Conservation (phyloP, 139 green algal species). For the Mesotaenium endlicherianum region DNA sequence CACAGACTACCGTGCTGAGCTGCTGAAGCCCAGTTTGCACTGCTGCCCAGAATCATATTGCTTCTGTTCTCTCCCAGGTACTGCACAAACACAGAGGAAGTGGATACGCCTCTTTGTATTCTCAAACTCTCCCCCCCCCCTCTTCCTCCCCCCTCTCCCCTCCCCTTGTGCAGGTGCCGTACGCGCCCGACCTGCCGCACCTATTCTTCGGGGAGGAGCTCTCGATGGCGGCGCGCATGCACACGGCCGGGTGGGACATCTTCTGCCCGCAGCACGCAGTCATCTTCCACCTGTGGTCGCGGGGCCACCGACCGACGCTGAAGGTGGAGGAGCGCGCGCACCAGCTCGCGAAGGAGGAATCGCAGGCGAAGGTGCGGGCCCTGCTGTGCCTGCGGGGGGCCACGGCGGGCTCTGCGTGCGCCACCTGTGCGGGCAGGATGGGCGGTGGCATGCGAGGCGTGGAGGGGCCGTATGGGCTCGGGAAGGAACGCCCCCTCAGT, state of each 20-base stretch:
- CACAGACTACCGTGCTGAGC: no score
- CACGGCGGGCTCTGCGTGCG: not conserved
- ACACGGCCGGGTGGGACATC: slow-evolving; percentile 65
- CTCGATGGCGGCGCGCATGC: slow-evolving; percentile 64
- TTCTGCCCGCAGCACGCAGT: slow-evolving; percentile 58
- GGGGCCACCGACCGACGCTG: not conserved
- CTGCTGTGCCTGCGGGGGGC: slow-evolving; percentile 19
- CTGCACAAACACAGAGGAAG: not conserved
- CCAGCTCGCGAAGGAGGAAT: not conserved
- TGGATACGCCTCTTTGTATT: not conserved
- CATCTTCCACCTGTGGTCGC: slow-evolving; percentile 58
- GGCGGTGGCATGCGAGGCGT: not conserved
- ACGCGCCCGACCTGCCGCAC: slow-evolving; percentile 58
- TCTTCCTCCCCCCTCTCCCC: not conserved
- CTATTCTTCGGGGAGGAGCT: slow-evolving; percentile 80
- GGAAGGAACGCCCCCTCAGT: not conserved
- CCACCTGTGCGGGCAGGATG: not conserved
- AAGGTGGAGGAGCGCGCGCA: not conserved
- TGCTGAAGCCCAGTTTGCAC: no score
- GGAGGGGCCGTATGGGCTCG: not conserved
- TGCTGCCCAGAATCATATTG: not conserved
- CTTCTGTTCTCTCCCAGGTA: not conserved
- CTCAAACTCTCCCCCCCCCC: not conserved
- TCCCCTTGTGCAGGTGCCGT: slow-evolving; percentile 17
- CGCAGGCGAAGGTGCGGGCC: not conserved